Percentiles rank a stretch among this genome's conserved stretches.
Conservation (phyloP, 2,329 filamentous ascomycete species). For the Monosporascus sp. region DNA sequence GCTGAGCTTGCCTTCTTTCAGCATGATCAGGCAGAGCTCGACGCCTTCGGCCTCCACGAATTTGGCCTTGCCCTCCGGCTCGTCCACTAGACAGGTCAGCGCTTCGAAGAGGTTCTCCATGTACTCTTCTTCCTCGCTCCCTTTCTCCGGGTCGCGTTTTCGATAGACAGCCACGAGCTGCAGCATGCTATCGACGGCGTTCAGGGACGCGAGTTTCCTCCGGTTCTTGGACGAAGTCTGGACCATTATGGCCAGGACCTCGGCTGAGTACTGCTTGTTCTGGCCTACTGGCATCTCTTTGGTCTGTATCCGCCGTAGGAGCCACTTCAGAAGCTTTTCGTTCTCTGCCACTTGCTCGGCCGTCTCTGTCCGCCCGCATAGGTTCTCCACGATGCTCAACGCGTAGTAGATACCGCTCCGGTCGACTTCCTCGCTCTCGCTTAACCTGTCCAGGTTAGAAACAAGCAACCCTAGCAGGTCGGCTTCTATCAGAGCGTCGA, state of each 20-base stretch:
- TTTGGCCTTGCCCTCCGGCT: slow-evolving; percentile 66
- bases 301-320: slow-evolving; percentile 66
- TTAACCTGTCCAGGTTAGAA: slow-evolving; percentile 71
- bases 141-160: slow-evolving; percentile 77
- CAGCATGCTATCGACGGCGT: slow-evolving; percentile 74
- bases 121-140: slow-evolving; percentile 87
- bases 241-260: slow-evolving; percentile 82
- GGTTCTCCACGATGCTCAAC: slow-evolving; percentile 75
- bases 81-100: slow-evolving; percentile 74
- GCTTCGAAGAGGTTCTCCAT: slow-evolving; percentile 91
- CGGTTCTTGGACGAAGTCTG: slow-evolving; percentile 68
- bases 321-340: slow-evolving; percentile 65
- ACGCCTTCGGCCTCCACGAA: slow-evolving; percentile 89
- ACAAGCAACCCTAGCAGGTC: slow-evolving; percentile 70
- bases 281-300: slow-evolving; percentile 67
- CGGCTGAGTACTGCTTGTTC: slow-evolving; percentile 93
- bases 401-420: slow-evolving; percentile 82
- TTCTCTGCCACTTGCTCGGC: slow-evolving; percentile 69
- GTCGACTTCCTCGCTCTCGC: slow-evolving; percentile 69
- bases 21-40: slow-evolving; percentile 86
- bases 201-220: slow-evolving; percentile 53
- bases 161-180: slow-evolving; percentile 82
- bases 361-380: slow-evolving; percentile 58
- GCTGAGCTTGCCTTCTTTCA: slow-evolving; percentile 81
- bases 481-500: slow-evolving; percentile 59